These are phyloP conservation scores for Calonectria pteridis DNA, from an alignment of 2,329 filamentous ascomycete genomes.

Conservation along the genomic window DNA sequence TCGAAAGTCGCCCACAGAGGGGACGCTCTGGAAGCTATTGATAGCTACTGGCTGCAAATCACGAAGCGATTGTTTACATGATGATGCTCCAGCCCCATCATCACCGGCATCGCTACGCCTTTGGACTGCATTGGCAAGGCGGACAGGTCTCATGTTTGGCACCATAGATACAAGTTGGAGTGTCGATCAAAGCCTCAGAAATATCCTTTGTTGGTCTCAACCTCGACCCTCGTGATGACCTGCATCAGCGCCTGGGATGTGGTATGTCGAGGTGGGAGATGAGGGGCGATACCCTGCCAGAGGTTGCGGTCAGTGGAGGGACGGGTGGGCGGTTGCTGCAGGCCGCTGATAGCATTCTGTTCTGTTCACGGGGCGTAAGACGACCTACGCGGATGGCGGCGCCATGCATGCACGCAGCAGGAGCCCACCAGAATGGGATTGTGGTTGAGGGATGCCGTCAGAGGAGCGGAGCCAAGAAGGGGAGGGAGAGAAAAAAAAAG, in stretches of 20 bases:
- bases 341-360: conserved; percentile 18
- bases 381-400: conserved; percentile 12
- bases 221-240: conserved; percentile 37
- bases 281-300: conserved; percentile 21
- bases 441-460: conserved; percentile 21
- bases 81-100: neutral
- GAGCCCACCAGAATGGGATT: conserved; percentile 16
- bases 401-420: conserved; percentile 19
- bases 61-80: neutral
- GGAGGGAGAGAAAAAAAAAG: neutral
- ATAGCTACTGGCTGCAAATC: neutral
- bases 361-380: conserved; percentile 6
- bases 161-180: conserved; percentile 12
- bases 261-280: conserved; percentile 26
- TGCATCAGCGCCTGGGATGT: conserved; percentile 25
- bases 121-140: conserved; percentile 3
- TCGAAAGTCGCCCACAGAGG: neutral
- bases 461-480: conserved; percentile 21
- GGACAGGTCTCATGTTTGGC: conserved; percentile 6
- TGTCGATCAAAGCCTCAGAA: conserved; percentile 21
- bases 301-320: conserved; percentile 26
- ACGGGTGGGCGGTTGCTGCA: neutral
- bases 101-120: neutral
- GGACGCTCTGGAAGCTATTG: neutral
- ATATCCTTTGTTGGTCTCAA: conserved; percentile 5